Evolutionary conservation across 805 yeast genomes (phyloP).

Genomic region (Komagataella pastoris): DNA sequence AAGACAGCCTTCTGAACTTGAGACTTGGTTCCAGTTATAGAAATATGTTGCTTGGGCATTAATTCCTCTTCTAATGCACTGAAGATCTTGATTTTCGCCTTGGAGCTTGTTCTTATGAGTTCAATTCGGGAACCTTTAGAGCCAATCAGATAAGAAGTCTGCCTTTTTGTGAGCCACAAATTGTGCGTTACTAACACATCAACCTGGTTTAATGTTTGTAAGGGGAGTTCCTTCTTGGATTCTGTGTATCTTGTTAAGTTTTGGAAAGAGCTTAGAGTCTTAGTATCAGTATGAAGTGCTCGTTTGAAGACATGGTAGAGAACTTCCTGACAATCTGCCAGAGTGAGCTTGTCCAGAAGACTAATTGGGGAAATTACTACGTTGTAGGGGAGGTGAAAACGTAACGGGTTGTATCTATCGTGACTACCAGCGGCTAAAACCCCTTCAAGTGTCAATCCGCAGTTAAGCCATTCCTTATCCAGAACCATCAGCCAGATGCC

Average conservation of each 20-base stretch:
- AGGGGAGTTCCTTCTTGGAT: neutral
- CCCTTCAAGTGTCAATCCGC: neutral
- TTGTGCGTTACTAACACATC: slow-evolving; percentile 4
- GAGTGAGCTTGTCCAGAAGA: neutral
- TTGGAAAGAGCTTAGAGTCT: neutral
- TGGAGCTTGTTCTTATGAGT: slow-evolving; percentile 17
- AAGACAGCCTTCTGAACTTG: neutral
- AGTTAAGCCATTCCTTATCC: neutral
- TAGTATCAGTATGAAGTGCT: neutral
- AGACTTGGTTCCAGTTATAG: neutral
- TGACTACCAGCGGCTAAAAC: neutral
- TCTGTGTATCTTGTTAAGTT: neutral
- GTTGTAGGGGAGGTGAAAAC: neutral
- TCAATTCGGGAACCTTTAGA: slow-evolving; percentile 25
- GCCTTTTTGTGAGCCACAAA: slow-evolving; percentile 13
- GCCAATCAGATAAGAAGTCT: slow-evolving; percentile 30
- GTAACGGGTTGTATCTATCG: neutral
- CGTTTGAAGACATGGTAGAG: neutral
- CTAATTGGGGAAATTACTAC: neutral
- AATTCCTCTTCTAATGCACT: slow-evolving; percentile 7
- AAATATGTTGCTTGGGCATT: neutral
- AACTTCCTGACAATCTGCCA: neutral
- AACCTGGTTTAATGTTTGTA: neutral
- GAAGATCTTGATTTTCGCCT: slow-evolving; percentile 25
- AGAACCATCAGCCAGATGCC: neutral